Percentiles rank a stretch among this genome's conserved stretches.
phyloP scores from a whole-genome alignment of 306 rosid species.

The Echinosophora koreensis region DNA sequence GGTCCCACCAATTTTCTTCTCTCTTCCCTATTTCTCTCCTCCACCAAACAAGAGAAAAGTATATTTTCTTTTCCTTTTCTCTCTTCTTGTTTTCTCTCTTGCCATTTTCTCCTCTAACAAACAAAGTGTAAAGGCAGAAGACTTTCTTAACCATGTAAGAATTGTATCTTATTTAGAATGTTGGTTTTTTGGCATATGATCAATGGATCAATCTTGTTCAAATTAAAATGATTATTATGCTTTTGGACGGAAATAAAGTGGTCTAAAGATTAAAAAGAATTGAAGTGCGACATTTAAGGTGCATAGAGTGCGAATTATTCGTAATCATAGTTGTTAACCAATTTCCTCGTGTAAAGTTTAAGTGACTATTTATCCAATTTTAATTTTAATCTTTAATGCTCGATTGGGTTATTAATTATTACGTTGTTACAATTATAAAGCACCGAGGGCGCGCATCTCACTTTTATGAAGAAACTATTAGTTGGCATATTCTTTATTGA shows the following conservation, averaged over 20 bases:
- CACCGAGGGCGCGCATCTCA: not conserved
- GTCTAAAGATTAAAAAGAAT: conserved; percentile 22
- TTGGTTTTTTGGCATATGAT: conserved; percentile 5
- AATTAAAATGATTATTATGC: conserved; percentile 30
- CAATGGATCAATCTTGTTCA: conserved; percentile 35
- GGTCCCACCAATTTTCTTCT: too few species aligned
- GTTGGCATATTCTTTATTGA: conserved; percentile 1
- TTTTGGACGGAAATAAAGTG: conserved; percentile 41
- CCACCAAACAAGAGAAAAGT: too few species aligned
- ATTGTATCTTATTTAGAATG: not conserved
- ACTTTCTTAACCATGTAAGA: too few species aligned
- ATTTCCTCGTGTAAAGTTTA: conserved; percentile 18
- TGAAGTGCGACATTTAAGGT: conserved; percentile 39
- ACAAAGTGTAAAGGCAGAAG: too few species aligned
- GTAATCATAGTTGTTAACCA: conserved; percentile 44
- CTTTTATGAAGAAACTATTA: conserved; percentile 16
- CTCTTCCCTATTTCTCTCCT: too few species aligned
- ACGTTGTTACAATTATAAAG: conserved; percentile 26
- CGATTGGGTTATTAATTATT: not conserved
- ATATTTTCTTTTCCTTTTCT: too few species aligned
- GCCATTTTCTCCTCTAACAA: too few species aligned
- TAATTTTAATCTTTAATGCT: not conserved
- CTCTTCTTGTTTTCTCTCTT: too few species aligned
- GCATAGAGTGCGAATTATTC: conserved; percentile 46
- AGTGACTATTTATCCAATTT: not conserved